Evolutionary conservation across 306 rosid genomes (phyloP).

Genomic region (Acacia melanoxylon): DNA sequence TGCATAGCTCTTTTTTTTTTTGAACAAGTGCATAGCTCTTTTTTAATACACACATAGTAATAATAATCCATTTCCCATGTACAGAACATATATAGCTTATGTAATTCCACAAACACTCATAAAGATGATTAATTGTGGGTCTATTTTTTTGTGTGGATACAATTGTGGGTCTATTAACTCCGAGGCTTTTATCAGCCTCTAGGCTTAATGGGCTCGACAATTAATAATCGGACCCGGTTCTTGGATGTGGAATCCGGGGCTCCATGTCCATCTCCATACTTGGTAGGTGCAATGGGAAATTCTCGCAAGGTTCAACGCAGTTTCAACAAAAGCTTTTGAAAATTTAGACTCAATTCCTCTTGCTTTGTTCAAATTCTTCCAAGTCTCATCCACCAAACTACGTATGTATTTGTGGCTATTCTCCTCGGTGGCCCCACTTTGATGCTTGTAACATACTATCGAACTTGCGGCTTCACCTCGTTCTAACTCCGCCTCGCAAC

Average conservation of each 20-base stretch:
- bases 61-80: neutral
- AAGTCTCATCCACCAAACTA: slow-evolving; percentile 36
- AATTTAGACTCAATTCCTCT: slow-evolving; percentile 24
- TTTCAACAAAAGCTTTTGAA: slow-evolving; percentile 39
- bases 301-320: slow-evolving; percentile 44
- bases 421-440: slow-evolving; percentile 33
- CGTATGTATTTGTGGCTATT: slow-evolving; percentile 18
- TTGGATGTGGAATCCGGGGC: slow-evolving; percentile 36
- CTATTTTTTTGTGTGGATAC: too few relatives aligned
- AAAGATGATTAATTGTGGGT: too few relatives aligned
- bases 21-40: too few relatives aligned
- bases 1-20: too few relatives aligned
- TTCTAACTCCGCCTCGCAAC: slow-evolving; percentile 48
- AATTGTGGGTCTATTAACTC: neutral
- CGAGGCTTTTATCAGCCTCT: neutral
- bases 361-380: slow-evolving; percentile 58
- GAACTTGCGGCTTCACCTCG: slow-evolving; percentile 63
- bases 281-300: slow-evolving; percentile 52
- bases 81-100: neutral
- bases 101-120: neutral
- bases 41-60: too few relatives aligned
- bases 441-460: slow-evolving; percentile 40
- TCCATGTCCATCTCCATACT: slow-evolving; percentile 61
- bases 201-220: slow-evolving; percentile 48
- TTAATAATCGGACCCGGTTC: slow-evolving; percentile 34